Evolutionary conservation across 1,284 basidiomycete genomes (phyloP), one percentile per base, ranked within the genome.

Genomic region (Xerocomus nothofagi): DNA sequence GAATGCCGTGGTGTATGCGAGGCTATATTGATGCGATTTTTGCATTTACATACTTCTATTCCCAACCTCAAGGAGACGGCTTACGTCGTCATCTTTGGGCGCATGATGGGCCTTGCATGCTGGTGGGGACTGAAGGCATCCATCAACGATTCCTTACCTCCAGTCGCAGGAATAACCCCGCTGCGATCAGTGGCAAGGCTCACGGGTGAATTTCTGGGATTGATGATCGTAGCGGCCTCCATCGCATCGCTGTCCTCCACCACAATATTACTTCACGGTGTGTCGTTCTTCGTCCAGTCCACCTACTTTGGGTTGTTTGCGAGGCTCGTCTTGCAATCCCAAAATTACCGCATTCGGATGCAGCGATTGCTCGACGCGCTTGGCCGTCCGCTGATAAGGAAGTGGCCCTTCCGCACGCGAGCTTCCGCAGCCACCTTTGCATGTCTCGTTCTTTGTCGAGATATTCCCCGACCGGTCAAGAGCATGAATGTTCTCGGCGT

Each of bases 1-100:
- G 51, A 40, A n/a, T 61, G 58, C 12, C 45, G 51, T 29, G 58
- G 57, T 1, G 32, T 33, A 39, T 58, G 57, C 29, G 57, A 55
- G 36, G 58, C 39, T 21, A 56, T 58, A 10, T 18, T 24, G 24
- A 48, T 58, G 45, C 52, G 56, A 18, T 30, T 58, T 6, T 36
- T 58, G 31, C 56, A 48, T 36, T n/a, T 52, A 15, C 24, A 46
- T 21, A 17, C 26, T 23, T 10, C n/a, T 2, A 23, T 60, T 11
- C 56, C 58, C 6, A 10, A 44, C 18, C 34, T 61, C 38, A 53
- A 30, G 30, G 48, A 56, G 31, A 41, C 3, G 1, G 45, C 47
- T 27, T 47, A 1, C 17, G 30, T 48, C 30, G 17, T 36, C 2
- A 11, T 55, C 26, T 21, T 42, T 1, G 47, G 55, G 23, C 47